phyloP scores from a whole-genome alignment of 2,329 filamentous ascomycete genomes.

The Bimuria novae-zelandiae region DNA sequence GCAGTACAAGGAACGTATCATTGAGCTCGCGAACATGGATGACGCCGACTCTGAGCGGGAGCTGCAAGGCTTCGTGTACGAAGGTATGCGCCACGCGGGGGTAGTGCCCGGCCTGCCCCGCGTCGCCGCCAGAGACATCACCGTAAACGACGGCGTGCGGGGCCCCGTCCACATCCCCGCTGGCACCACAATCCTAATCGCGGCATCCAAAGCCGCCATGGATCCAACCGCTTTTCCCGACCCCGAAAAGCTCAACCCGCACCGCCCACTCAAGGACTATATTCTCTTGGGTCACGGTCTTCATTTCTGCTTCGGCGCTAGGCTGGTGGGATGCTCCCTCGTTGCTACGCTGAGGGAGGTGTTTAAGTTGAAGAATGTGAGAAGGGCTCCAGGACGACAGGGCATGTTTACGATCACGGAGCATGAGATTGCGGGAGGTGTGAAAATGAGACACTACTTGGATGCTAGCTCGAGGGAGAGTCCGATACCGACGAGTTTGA shows the following conservation, averaged over 20 bases:
- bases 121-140: conserved; percentile 50
- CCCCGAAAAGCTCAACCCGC: conserved; percentile 43
- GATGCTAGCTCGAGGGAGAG: conserved; percentile 55
- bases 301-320: conserved; percentile 42
- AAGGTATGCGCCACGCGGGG: conserved; percentile 60
- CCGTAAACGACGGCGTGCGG: conserved; percentile 56
- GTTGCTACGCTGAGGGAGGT: conserved; percentile 39
- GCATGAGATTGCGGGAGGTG: conserved; percentile 53
- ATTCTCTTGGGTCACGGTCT: conserved; percentile 38
- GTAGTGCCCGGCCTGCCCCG: conserved; percentile 59
- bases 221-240: conserved; percentile 40
- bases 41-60: conserved; percentile 60
- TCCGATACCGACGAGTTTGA: conserved; percentile 42
- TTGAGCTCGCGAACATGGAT: conserved; percentile 55
- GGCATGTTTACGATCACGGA: conserved; percentile 50
- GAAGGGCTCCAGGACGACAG: conserved; percentile 36
- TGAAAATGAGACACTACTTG: conserved; percentile 55
- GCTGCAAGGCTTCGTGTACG: conserved; percentile 59
- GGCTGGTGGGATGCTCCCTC: conserved; percentile 33
- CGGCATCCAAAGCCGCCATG: conserved; percentile 49
- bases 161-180: conserved; percentile 53
- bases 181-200: conserved; percentile 40
- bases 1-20: conserved; percentile 56
- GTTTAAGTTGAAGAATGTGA: conserved; percentile 40
- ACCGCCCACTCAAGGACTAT: conserved; percentile 41